A percentile compares a stretch with the other conserved stretches of the same genome.
Conservation (phyloP, 164 flowering plant species). For the Vitis rupestris region DNA sequence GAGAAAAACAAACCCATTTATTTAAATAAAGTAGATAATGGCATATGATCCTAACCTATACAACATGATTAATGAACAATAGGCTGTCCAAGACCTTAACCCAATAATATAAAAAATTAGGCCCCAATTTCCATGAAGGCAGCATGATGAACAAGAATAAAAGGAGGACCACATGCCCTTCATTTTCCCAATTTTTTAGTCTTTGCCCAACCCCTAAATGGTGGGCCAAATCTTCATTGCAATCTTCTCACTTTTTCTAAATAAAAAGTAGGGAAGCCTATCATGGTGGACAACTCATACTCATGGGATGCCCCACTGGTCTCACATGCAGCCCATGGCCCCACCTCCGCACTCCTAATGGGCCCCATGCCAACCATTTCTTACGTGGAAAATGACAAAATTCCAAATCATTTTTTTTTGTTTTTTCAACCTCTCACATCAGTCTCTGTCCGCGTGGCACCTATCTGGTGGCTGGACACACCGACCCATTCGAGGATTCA, state of each 20-base stretch:
- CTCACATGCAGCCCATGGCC: constrained; percentile 16
- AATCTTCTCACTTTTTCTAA: not conserved
- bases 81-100: too few species aligned
- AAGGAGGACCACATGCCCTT: too few species aligned
- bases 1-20: too few species aligned
- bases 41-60: too few species aligned
- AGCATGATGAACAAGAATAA: too few species aligned
- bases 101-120: too few species aligned
- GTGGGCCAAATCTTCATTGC: not conserved
- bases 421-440: not conserved
- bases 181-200: not conserved
- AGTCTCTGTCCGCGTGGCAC: not conserved
- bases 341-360: not conserved
- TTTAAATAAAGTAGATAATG: too few species aligned
- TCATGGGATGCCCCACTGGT: constrained; percentile 12
- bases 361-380: constrained; percentile 4
- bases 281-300: constrained; percentile 26
- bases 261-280: not conserved
- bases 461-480: not conserved
- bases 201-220: not conserved
- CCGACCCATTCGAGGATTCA: not conserved
- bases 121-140: too few species aligned
- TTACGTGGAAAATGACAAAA: not conserved
- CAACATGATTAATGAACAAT: too few species aligned
- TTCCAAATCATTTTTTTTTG: not conserved